These are phyloP conservation scores for Colletotrichum eleusines DNA, from an alignment of 2,329 filamentous ascomycete genomes.

Conservation along the genomic window DNA sequence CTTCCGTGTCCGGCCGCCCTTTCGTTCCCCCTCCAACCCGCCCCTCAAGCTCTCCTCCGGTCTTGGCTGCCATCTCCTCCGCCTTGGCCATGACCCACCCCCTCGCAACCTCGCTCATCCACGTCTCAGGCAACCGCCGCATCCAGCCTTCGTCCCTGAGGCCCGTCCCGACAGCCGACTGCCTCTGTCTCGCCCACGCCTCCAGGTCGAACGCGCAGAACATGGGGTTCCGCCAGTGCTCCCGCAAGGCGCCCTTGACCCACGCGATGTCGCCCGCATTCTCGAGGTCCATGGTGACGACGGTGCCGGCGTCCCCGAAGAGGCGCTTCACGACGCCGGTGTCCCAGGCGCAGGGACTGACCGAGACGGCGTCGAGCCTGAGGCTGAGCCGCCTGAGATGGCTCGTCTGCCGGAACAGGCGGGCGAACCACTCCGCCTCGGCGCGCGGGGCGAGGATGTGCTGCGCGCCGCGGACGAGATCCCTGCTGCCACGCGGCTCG, in stretches of 20 bases:
- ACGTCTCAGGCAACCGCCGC: constrained; percentile 8
- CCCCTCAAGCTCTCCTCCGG: neutral
- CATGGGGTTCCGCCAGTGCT: constrained; percentile 27
- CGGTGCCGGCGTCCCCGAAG: constrained; percentile 13
- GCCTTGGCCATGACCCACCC: constrained; percentile 23
- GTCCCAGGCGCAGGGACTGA: constrained; percentile 24
- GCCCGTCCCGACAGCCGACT: neutral
- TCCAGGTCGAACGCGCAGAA: constrained; percentile 36
- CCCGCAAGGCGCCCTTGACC: constrained; percentile 11
- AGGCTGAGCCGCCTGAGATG: constrained; percentile 6
- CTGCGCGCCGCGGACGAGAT: constrained; percentile 4
- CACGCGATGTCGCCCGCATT: constrained; percentile 25
- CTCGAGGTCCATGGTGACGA: constrained; percentile 27
- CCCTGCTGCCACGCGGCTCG: constrained; percentile 5
- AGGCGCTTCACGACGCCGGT: neutral
- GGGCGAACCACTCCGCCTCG: constrained; percentile 30
- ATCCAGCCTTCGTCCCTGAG: constrained; percentile 28
- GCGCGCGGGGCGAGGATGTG: constrained; percentile 26
- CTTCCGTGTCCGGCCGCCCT: neutral
- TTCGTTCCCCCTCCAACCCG: neutral
- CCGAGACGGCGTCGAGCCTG: constrained; percentile 21
- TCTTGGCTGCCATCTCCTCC: neutral
- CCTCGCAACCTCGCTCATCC: constrained; percentile 35
- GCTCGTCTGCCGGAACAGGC: constrained; percentile 4
- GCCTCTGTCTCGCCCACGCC: constrained; percentile 21